phyloP scores from a whole-genome alignment of 1,284 basidiomycete genomes.

The Melampsora americana region DNA sequence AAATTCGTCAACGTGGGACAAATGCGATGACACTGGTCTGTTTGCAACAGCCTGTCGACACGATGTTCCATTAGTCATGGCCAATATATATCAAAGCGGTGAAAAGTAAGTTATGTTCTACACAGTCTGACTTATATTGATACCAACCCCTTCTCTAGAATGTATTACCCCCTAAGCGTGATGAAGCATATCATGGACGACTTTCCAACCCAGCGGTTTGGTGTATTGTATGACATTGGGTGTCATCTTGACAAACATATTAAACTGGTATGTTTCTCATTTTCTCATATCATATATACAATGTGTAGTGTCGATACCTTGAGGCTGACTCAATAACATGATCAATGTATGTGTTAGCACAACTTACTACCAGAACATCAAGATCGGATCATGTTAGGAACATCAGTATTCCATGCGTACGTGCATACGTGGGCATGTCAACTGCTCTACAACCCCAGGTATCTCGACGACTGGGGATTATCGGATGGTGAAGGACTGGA shows the following conservation, averaged over 20 bases:
- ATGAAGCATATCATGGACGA: neutral
- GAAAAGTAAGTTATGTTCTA: neutral
- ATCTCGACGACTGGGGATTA: slow-evolving; percentile 2
- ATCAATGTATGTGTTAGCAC: neutral
- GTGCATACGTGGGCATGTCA: slow-evolving; percentile 37
- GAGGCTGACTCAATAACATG: no score
- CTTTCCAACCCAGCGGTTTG: neutral
- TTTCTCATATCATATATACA: no score
- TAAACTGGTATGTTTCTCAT: slow-evolving; percentile 1
- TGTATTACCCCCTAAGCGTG: slow-evolving; percentile 17
- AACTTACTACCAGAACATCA: neutral
- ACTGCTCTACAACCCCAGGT: slow-evolving; percentile 16
- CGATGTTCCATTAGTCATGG: slow-evolving; percentile 6
- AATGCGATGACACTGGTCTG: no score
- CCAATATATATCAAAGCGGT: slow-evolving; percentile 6
- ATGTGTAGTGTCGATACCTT: no score
- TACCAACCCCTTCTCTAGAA: neutral
- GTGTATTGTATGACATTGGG: slow-evolving; percentile 18
- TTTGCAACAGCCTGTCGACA: no score
- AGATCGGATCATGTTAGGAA: slow-evolving; percentile 20
- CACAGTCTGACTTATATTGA: neutral
- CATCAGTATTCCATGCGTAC: slow-evolving; percentile 36
- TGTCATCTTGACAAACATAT: slow-evolving; percentile 14
- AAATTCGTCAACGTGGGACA: no score
- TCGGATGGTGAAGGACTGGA: slow-evolving; percentile 36